Conservation (phyloP, 257 asterid genomes). For the Petunia axillaris region DNA sequence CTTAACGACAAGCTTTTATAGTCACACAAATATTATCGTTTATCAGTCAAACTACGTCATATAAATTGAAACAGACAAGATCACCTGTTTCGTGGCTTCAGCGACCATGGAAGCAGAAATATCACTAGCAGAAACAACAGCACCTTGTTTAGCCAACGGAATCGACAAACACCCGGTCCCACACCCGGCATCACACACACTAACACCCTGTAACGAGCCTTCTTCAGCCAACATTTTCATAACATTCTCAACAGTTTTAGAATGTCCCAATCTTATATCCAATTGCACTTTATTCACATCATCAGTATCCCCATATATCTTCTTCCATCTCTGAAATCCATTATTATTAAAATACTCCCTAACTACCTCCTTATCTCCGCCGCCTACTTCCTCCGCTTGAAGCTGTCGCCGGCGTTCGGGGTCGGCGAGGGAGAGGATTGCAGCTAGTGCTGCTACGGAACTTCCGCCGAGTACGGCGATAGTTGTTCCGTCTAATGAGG, state of each 20-base stretch:
- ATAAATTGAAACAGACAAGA: background rate
- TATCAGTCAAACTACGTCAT: too few relatives aligned
- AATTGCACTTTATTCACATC: slow-evolving; percentile 81
- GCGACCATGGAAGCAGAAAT: slow-evolving; percentile 95
- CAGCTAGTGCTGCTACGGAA: slow-evolving; percentile 74
- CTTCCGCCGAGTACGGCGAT: slow-evolving; percentile 74
- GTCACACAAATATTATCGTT: too few relatives aligned
- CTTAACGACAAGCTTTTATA: too few relatives aligned
- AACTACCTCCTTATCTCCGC: slow-evolving; percentile 93
- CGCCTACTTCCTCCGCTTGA: slow-evolving; percentile 96
- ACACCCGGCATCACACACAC: slow-evolving; percentile 94
- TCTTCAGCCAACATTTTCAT: slow-evolving; percentile 84
- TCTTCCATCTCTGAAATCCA: slow-evolving; percentile 94
- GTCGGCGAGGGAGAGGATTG: slow-evolving; percentile 72
- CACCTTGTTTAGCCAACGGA: slow-evolving; percentile 93
- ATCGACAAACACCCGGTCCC: slow-evolving; percentile 88
- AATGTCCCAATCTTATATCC: slow-evolving; percentile 82
- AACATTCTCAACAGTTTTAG: slow-evolving; percentile 83
- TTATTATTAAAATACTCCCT: slow-evolving; percentile 87
- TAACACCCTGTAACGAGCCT: slow-evolving; percentile 64
- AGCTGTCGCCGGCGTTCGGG: slow-evolving; percentile 79
- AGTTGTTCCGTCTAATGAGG: slow-evolving; percentile 60
- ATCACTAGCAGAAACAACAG: slow-evolving; percentile 81
- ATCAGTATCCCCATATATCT: slow-evolving; percentile 81
- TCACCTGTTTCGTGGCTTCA: slow-evolving; percentile 84